A percentile compares a stretch with the other conserved stretches of the same genome.
Conservation (phyloP, 2,329 filamentous ascomycete species). For the Chrysoporthe cubensis region DNA sequence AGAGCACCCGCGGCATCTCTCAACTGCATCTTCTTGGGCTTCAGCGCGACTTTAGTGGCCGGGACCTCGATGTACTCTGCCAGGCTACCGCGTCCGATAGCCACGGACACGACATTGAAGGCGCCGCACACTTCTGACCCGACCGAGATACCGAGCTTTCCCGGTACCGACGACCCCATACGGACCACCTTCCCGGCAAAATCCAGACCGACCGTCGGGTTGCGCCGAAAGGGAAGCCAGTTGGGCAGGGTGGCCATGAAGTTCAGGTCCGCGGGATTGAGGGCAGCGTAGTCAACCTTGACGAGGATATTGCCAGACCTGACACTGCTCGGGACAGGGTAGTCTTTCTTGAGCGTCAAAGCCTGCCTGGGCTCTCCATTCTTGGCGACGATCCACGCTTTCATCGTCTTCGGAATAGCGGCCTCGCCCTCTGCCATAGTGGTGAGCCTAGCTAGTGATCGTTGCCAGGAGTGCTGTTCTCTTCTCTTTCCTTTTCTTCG, state of each 20-base stretch:
- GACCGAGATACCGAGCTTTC: conserved; percentile 24
- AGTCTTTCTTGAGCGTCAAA: conserved; percentile 34
- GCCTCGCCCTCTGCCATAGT: conserved; percentile 17
- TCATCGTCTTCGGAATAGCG: conserved; percentile 34
- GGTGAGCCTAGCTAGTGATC: background rate
- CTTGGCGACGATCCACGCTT: conserved; percentile 36
- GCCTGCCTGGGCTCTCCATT: conserved; percentile 35
- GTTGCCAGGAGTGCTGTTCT: too few relatives aligned
- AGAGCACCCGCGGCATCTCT: conserved; percentile 38
- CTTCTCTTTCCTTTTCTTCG: too few relatives aligned
- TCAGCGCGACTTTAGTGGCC: conserved; percentile 34
- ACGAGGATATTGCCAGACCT: conserved; percentile 36
- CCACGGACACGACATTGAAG: conserved; percentile 35
- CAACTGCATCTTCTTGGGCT: conserved; percentile 33
- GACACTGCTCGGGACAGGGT: conserved; percentile 28
- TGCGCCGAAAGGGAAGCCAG: conserved; percentile 38
- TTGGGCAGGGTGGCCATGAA: conserved; percentile 37
- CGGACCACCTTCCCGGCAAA: conserved; percentile 41
- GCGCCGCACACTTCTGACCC: conserved; percentile 39
- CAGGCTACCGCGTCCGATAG: conserved; percentile 39
- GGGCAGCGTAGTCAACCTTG: conserved; percentile 39
- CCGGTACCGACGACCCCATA: conserved; percentile 32
- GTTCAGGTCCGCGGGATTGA: conserved; percentile 43
- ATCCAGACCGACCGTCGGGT: conserved; percentile 40
- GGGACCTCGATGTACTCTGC: conserved; percentile 42